Evolutionary conservation across 495 filamentous ascomycete genomes (phyloP).

Genomic region (Hyaloscypha variabilis): DNA sequence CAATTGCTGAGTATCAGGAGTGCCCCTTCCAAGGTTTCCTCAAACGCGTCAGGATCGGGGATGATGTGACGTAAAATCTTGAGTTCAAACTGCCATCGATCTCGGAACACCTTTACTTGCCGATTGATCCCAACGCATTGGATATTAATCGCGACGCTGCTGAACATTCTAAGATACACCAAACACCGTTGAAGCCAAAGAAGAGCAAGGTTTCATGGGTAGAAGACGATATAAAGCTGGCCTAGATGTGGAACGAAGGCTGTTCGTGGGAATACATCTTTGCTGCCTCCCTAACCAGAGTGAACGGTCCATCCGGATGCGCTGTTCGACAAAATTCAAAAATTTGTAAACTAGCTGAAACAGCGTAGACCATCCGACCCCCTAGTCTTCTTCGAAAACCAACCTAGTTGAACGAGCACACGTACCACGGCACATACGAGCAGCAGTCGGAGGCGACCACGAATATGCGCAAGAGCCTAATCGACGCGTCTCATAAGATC

Average conservation of each 20-base stretch:
- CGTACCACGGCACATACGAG: too few relatives aligned
- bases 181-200: conserved; percentile 16
- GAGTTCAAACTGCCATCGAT: conserved; percentile 22
- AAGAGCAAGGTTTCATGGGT: conserved; percentile 13
- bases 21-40: conserved; percentile 30
- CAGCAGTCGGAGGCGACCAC: too few relatives aligned
- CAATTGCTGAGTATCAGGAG: conserved; percentile 28
- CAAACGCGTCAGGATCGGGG: conserved; percentile 25
- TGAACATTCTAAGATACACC: conserved; percentile 11
- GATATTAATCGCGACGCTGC: neutral
- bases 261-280: neutral
- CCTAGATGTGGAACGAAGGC: conserved; percentile 7
- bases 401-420: too few relatives aligned
- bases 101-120: conserved; percentile 21
- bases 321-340: too few relatives aligned
- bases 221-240: conserved; percentile 2
- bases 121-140: conserved; percentile 15
- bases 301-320: too few relatives aligned
- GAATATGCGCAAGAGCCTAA: too few relatives aligned
- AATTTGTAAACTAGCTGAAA: too few relatives aligned
- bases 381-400: too few relatives aligned
- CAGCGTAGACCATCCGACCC: too few relatives aligned
- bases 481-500: too few relatives aligned
- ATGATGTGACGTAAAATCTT: conserved; percentile 24
- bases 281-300: too few relatives aligned